These are phyloP conservation scores for Lentinula sp. DNA, from an alignment of 768 basidiomycete species.

Conservation along the genomic window DNA sequence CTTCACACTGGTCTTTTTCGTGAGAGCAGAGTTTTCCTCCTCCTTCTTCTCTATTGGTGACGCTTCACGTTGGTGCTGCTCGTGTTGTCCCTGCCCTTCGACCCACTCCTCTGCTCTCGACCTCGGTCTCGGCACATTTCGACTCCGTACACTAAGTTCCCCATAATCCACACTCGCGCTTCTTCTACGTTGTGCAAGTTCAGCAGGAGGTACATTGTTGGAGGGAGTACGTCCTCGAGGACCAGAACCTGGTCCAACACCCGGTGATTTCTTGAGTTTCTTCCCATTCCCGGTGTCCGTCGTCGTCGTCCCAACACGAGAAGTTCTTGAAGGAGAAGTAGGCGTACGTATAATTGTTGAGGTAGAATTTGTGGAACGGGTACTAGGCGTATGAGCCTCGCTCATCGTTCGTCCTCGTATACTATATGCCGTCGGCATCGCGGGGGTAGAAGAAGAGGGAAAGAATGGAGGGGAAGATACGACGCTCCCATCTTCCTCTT, in stretches of 20 bases:
- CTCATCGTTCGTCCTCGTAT: not conserved
- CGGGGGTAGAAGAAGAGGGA: no score
- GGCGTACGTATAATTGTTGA: no score
- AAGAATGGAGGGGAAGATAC: conserved; percentile 7
- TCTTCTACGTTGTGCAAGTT: not conserved
- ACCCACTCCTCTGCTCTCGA: conserved; percentile 1
- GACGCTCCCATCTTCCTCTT: not conserved
- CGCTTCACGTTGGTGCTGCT: not conserved
- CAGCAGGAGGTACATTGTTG: not conserved
- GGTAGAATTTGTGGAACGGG: no score
- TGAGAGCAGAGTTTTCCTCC: not conserved
- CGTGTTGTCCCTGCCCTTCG: not conserved
- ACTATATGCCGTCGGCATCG: no score
- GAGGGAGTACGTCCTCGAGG: not conserved
- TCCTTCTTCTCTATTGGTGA: not conserved
- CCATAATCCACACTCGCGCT: conserved; percentile 8
- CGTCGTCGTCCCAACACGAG: not conserved
- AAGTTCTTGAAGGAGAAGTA: not conserved
- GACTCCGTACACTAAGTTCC: conserved; percentile 15
- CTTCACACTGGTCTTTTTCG: conserved; percentile 1
- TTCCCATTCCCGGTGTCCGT: not conserved
- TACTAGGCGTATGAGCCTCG: not conserved
- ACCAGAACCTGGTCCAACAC: not conserved
- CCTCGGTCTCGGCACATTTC: not conserved
- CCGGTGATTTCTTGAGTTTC: not conserved